phyloP scores from a whole-genome alignment of 805 yeast genomes.

The Yarrowia bubula region DNA sequence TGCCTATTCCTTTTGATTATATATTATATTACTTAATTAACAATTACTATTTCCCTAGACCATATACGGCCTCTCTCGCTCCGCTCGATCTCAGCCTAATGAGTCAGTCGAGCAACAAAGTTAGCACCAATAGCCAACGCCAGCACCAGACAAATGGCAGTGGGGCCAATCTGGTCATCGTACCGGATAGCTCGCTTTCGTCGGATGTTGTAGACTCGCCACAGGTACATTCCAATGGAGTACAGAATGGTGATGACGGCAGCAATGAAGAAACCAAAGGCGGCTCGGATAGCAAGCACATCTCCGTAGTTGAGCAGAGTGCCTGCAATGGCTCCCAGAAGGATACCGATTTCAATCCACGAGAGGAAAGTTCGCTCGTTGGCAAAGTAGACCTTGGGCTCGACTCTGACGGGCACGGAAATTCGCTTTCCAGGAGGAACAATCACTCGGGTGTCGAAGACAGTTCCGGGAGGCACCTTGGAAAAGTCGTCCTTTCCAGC shows the following conservation, averaged over 20 bases:
- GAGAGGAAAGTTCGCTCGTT: conserved; percentile 92
- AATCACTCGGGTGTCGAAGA: conserved; percentile 53
- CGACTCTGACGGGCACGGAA: conserved; percentile 92
- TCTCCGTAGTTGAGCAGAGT: conserved; percentile 84
- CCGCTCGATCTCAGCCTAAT: conserved; percentile 6
- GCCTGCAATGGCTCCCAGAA: conserved; percentile 85
- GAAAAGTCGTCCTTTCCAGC: conserved; percentile 48
- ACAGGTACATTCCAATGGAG: conserved; percentile 69
- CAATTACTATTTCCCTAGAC: neutral
- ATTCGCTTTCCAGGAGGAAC: conserved; percentile 90
- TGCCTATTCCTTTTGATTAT: no score
- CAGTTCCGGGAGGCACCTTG: conserved; percentile 64
- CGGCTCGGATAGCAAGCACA: conserved; percentile 68
- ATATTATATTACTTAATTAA: conserved; percentile 4
- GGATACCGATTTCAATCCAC: conserved; percentile 89
- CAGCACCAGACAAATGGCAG: conserved; percentile 70
- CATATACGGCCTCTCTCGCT: neutral
- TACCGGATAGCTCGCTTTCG: conserved; percentile 78
- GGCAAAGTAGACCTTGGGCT: conserved; percentile 98
- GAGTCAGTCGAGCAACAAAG: conserved; percentile 40
- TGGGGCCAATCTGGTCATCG: conserved; percentile 86
- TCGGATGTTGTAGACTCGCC: conserved; percentile 81
- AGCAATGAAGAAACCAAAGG: conserved; percentile 80
- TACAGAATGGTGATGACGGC: conserved; percentile 72
- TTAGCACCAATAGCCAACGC: conserved; percentile 59